Evolutionary conservation across 345 rosid genomes (phyloP).

Genomic region (Sonneratia alba): DNA sequence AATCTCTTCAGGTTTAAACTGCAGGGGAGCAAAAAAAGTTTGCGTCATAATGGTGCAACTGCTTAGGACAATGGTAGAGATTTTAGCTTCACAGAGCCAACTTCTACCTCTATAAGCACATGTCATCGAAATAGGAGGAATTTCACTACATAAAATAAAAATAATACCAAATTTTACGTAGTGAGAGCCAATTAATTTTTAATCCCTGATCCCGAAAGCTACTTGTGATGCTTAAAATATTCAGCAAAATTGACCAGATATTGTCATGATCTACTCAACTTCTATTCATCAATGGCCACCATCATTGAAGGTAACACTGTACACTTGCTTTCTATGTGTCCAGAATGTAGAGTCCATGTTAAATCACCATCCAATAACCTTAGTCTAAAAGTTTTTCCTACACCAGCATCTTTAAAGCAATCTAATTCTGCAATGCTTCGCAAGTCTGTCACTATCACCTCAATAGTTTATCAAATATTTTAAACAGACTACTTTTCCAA

Average conservation of each 20-base stretch:
- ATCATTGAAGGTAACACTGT: too few species aligned
- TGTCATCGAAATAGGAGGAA: neutral
- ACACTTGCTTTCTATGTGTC: too few species aligned
- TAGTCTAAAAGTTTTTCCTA: neutral
- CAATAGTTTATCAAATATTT: too few species aligned
- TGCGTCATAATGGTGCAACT: neutral
- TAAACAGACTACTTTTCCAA: too few species aligned
- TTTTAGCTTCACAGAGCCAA: neutral
- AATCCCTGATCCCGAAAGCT: neutral
- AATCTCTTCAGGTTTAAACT: constrained; percentile 51
- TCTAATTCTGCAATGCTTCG: neutral
- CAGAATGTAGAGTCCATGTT: neutral
- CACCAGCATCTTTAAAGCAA: neutral
- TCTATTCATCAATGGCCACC: too few species aligned
- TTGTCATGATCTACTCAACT: too few species aligned
- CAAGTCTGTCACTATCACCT: neutral
- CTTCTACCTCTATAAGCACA: neutral
- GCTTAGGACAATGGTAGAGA: neutral
- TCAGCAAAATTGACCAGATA: neutral
- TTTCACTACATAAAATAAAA: neutral
- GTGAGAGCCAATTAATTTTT: neutral
- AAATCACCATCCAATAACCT: neutral
- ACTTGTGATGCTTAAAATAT: neutral
- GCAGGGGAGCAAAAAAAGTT: constrained; percentile 1
- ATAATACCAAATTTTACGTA: neutral